phyloP scores from a whole-genome alignment of 805 yeast genomes.

The Kuraishia capsulata region DNA sequence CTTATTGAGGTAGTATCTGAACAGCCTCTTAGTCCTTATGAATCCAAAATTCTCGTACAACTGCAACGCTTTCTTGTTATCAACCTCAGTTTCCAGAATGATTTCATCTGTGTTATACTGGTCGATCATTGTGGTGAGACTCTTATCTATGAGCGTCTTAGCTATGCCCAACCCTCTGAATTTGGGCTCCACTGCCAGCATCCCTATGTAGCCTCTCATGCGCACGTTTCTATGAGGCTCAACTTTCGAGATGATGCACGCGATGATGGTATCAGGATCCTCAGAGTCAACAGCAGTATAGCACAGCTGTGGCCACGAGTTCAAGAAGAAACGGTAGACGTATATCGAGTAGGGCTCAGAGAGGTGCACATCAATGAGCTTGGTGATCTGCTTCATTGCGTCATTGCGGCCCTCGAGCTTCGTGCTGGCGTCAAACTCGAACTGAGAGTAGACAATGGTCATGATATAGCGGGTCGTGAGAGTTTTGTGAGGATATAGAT shows the following conservation, averaged over 20 bases:
- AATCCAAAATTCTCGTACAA: constrained; percentile 29
- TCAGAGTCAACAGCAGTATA: constrained; percentile 41
- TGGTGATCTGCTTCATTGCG: constrained; percentile 42
- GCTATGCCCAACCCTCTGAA: constrained; percentile 82
- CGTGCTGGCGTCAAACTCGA: constrained; percentile 1
- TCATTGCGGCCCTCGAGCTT: constrained; percentile 11
- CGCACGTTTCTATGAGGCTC: constrained; percentile 70
- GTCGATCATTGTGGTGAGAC: constrained; percentile 57
- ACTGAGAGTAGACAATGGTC: constrained; percentile 1
- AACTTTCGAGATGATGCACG: constrained; percentile 76
- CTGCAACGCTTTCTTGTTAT: constrained; percentile 36
- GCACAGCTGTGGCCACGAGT: constrained; percentile 86
- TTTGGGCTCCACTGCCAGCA: constrained; percentile 75
- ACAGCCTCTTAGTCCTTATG: constrained; percentile 42
- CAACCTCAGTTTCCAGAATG: constrained; percentile 88
- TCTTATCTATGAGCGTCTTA: constrained; percentile 50
- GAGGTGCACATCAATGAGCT: constrained; percentile 60
- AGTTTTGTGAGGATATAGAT: no score
- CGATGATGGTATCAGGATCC: constrained; percentile 37
- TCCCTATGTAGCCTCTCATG: constrained; percentile 87
- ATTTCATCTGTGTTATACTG: constrained; percentile 72
- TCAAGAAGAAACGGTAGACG: constrained; percentile 84
- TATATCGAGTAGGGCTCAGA: constrained; percentile 93
- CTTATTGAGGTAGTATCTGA: constrained; percentile 81
- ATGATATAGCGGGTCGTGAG: no score